These are phyloP conservation scores for Lizanozyma gosingica DNA, from an alignment of 1,139 yeast species.

Conservation along the genomic window DNA sequence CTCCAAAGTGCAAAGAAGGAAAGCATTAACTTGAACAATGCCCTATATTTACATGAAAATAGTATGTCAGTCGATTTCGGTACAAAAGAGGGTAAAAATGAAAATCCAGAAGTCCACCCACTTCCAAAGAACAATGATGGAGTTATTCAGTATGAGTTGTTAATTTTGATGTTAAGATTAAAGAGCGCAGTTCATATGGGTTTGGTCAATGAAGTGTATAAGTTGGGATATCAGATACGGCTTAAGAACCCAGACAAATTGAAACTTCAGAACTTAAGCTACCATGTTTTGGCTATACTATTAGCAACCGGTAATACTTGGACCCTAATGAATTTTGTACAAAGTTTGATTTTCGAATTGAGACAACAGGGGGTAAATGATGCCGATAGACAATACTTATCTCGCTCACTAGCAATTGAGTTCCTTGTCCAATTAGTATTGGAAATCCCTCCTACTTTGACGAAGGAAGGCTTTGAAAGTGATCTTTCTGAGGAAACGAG, in stretches of 20 bases:
- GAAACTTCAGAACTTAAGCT: slow-evolving; percentile 4
- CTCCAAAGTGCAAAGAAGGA: slow-evolving; percentile 27
- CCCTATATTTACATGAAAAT: slow-evolving; percentile 26
- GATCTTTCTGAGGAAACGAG: not conserved
- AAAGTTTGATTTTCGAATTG: not conserved
- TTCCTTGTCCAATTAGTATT: not conserved
- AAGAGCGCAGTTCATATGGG: slow-evolving; percentile 30
- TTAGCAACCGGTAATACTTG: slow-evolving; percentile 5
- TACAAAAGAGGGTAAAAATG: not conserved
- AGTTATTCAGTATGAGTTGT: slow-evolving; percentile 15
- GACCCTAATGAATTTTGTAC: slow-evolving; percentile 6
- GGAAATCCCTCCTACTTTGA: not conserved
- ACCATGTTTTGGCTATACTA: slow-evolving; percentile 7
- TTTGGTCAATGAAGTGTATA: slow-evolving; percentile 31
- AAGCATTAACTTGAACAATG: slow-evolving; percentile 30
- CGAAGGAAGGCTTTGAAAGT: not conserved
- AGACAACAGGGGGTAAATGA: not conserved
- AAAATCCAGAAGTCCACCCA: slow-evolving; percentile 11
- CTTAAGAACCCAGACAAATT: slow-evolving; percentile 8
- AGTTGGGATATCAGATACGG: slow-evolving; percentile 30
- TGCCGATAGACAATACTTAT: not conserved
- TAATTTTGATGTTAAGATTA: slow-evolving; percentile 25
- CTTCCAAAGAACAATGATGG: slow-evolving; percentile 27
- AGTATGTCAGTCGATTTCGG: slow-evolving; percentile 6
- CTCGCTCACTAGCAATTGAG: not conserved